Evolutionary conservation across 768 basidiomycete genomes (phyloP), one percentile per base, ranked within the genome.

Genomic region (Termitomyces sp.): DNA sequence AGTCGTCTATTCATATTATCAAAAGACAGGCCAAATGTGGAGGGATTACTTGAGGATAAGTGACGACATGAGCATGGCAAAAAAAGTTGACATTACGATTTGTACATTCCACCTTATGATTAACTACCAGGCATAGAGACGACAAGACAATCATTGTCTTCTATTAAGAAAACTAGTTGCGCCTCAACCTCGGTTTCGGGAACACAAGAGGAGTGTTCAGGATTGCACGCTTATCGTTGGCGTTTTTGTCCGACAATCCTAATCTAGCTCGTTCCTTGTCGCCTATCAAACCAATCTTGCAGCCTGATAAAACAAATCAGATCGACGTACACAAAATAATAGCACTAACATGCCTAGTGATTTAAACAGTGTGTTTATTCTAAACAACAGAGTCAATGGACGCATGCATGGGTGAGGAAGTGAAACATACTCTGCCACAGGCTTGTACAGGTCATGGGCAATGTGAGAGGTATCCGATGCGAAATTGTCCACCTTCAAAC

Each of bases 201-300:
- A 97, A 97, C 59, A 81, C 77, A 1, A 96, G 78, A 2, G 95
- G 95, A 0, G 84, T 81, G 43, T 73, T 82, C 55, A 98, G 76
- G 0, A 88, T 74, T 0, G 94, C 94, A 53, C 86, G 79, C 66
- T 88, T 90, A 42, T 78, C 78, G 37, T 81, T 81, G 8, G 79
- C 85, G 3, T 81, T 83, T 32, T 76, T 79, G 46, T 86, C 79
- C 0, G 87, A 78, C 20, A 94, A 72, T 10, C 91, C 89, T 37
- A 90, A 75, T 59, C 79, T 76, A 57, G 85, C 83, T 7, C 92
- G 78, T 60, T 95, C 90, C 16, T 78, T 77, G 8, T 79, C 72
- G 2, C 76, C 72, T 24, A 89, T 70, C 46, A 80, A 76, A 47
- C 74, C 74, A 46, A 93, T 74, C 59, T 84, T 86, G 71, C 94